These are phyloP conservation scores for Epichloe coenophiala DNA, from an alignment of 2,329 filamentous ascomycete species.

Conservation along the genomic window DNA sequence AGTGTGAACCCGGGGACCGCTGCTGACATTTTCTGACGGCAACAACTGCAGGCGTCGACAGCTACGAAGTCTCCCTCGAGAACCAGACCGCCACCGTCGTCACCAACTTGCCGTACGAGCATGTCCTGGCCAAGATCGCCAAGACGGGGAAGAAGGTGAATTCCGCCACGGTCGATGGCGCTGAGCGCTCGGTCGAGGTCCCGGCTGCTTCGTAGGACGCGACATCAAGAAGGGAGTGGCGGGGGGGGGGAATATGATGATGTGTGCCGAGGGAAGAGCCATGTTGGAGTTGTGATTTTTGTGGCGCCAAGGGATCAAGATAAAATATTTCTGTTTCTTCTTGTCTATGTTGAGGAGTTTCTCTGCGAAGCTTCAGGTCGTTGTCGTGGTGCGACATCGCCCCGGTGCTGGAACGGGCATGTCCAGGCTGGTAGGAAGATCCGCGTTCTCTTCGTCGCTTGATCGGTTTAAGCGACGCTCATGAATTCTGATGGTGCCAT, in stretches of 20 bases:
- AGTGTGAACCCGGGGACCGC: background rate
- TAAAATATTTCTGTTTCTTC: too few species aligned
- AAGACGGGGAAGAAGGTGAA: constrained; percentile 94
- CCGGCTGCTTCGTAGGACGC: constrained; percentile 13
- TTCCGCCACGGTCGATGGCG: constrained; percentile 57
- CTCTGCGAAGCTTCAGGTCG: too few species aligned
- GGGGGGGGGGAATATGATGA: background rate
- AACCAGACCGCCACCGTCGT: constrained; percentile 69
- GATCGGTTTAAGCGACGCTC: too few species aligned
- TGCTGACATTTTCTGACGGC: background rate
- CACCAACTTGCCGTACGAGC: constrained; percentile 61
- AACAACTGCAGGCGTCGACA: constrained; percentile 56
- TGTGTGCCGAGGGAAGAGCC: background rate
- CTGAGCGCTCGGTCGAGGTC: constrained; percentile 36
- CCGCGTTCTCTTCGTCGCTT: too few species aligned
- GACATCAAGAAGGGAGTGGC: background rate
- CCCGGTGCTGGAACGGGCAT: too few species aligned
- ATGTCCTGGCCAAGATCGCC: constrained; percentile 74
- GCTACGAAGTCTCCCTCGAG: constrained; percentile 82
- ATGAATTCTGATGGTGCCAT: too few species aligned
- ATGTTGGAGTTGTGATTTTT: too few species aligned
- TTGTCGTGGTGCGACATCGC: too few species aligned
- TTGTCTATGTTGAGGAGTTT: too few species aligned
- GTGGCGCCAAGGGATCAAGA: too few species aligned
- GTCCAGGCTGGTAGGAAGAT: too few species aligned